phyloP scores from a whole-genome alignment of 306 rosid genomes.

The Spatholobus suberectus region DNA sequence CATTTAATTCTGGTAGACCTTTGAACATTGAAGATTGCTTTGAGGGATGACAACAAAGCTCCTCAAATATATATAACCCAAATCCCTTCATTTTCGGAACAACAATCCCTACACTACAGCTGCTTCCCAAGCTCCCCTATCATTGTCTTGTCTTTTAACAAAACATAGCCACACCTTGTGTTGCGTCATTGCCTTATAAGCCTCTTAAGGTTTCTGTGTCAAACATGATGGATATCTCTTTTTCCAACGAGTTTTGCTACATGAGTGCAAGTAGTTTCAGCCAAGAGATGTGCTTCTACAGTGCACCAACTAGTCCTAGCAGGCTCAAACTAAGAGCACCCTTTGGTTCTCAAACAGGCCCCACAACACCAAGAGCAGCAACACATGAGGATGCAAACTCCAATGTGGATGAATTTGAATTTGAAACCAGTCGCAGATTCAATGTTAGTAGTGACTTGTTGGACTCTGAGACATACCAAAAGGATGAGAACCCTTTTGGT shows the following conservation, averaged over 20 bases:
- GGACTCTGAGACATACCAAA: slow-evolving; percentile 27
- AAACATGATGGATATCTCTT: slow-evolving; percentile 53
- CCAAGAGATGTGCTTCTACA: slow-evolving; percentile 58
- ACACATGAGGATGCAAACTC: slow-evolving; percentile 56
- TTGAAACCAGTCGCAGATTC: slow-evolving; percentile 62
- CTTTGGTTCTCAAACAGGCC: slow-evolving; percentile 44
- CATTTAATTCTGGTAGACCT: slow-evolving; percentile 27
- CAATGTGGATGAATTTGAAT: slow-evolving; percentile 61
- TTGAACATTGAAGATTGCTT: slow-evolving; percentile 51
- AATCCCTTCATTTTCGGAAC: slow-evolving; percentile 45
- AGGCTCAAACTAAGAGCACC: slow-evolving; percentile 16
- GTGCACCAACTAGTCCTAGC: slow-evolving; percentile 82
- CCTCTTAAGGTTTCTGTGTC: not conserved
- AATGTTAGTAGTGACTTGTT: not conserved
- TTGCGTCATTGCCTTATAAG: slow-evolving; percentile 6
- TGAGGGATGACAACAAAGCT: slow-evolving; percentile 39
- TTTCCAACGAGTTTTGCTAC: slow-evolving; percentile 41
- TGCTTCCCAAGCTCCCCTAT: slow-evolving; percentile 21
- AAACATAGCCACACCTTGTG: not conserved
- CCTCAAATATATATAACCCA: slow-evolving; percentile 30
- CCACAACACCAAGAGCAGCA: slow-evolving; percentile 50
- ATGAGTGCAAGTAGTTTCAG: slow-evolving; percentile 47
- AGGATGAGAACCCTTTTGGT: too few species aligned
- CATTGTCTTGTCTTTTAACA: slow-evolving; percentile 1
- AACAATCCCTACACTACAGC: slow-evolving; percentile 37